Evolutionary conservation across 495 filamentous ascomycete genomes (phyloP), one percentile per base, ranked within the genome.

Genomic region (Hypoxylon perforatum): DNA sequence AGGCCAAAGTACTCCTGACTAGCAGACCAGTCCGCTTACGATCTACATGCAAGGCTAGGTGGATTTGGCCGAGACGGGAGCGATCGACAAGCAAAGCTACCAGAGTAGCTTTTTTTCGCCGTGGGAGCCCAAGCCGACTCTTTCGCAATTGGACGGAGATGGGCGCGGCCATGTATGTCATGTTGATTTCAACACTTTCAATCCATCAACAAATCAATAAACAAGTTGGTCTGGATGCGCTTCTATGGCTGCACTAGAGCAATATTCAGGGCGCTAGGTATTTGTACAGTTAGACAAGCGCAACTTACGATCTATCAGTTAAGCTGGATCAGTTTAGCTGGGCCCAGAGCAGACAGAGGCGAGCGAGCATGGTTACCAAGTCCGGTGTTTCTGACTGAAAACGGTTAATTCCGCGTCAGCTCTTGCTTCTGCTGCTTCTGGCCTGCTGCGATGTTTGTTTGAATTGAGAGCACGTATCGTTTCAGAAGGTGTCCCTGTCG

Each of bases 1-100:
- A 15, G 48, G 53, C 53, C 47, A 44, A n/a, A n/a, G n/a, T n/a
- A 54, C 57, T 67, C 64, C 53, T 58, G 52, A 63, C 65, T 67
- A 67, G 51, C 41, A 17, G 39, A 19, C 41, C 15, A n/a, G 57
- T 28, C 28, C 15, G 47, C 28, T 36, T 11, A 18, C 14, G 65
- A 51, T 59, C 36, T 55, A 59, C 47, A 62, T 63, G 65, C 55
- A 50, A 59, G 53, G 58, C 57, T 62, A 59, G 33, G 41, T 55
- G 25, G 49, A 68, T 68, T 58, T 63, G 48, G 42, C 54, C 65
- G 59, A 68, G 65, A 62, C 57, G 55, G 65, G 58, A 63, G 53
- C 21, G 48, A 63, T 58, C 21, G 48, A 21, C 65, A 19, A 53
- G 49, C 30, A 17, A n/a, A 41, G 14, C 2, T 33, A 33, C 30